phyloP scores from a whole-genome alignment of 2,329 filamentous ascomycete species.

The Curvularia sp. region DNA sequence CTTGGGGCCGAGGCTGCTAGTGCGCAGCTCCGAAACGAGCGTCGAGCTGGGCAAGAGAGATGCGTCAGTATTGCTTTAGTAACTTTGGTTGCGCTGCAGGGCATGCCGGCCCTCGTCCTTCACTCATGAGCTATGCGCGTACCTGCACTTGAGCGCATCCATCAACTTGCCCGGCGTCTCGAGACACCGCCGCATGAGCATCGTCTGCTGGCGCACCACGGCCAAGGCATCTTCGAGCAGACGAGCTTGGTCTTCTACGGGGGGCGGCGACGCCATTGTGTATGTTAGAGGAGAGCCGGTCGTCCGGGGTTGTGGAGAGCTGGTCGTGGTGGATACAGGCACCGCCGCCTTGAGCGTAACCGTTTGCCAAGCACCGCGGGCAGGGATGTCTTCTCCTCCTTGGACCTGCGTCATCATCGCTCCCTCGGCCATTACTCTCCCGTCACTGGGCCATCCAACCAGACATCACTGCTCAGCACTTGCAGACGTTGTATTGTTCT shows the following conservation, averaged over 20 bases:
- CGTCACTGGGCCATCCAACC: neutral
- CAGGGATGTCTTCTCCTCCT: slow-evolving; percentile 38
- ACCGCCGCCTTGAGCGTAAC: slow-evolving; percentile 33
- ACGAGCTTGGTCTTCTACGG: slow-evolving; percentile 71
- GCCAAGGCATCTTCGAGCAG: slow-evolving; percentile 96
- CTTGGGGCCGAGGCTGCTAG: slow-evolving; percentile 95
- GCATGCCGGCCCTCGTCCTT: neutral
- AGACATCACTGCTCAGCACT: neutral
- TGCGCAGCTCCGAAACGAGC: slow-evolving; percentile 96
- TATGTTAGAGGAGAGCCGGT: slow-evolving; percentile 21
- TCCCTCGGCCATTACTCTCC: neutral
- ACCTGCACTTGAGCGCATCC: slow-evolving; percentile 99
- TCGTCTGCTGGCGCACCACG: slow-evolving; percentile 95
- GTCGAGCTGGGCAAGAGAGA: slow-evolving; percentile 73
- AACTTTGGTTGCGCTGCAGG: neutral
- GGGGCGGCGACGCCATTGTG: slow-evolving; percentile 58
- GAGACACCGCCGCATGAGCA: slow-evolving; percentile 95
- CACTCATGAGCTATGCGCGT: slow-evolving; percentile 37
- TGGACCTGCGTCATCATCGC: slow-evolving; percentile 38
- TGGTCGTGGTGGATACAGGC: slow-evolving; percentile 31
- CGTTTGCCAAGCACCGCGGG: slow-evolving; percentile 30
- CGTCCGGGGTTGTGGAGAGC: slow-evolving; percentile 42
- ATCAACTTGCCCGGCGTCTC: slow-evolving; percentile 98
- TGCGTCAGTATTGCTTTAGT: slow-evolving; percentile 10
- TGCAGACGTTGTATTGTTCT: neutral